Evolutionary conservation across 108 stramenopile genomes (phyloP), one percentile per base, ranked within the genome.

Genomic region (Nitzschia sp.): DNA sequence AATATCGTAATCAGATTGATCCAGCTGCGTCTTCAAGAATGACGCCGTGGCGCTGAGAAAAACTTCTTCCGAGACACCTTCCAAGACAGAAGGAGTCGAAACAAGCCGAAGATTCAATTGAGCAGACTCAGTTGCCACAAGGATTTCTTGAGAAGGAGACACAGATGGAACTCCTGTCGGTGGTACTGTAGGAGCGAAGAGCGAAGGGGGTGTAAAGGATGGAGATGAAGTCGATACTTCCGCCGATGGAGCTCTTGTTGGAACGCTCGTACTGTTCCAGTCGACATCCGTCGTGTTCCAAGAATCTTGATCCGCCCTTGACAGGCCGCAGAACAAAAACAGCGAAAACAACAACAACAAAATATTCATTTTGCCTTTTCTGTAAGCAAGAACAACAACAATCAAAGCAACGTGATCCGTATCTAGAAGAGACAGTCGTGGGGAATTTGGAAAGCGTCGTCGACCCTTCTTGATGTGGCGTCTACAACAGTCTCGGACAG

Each of bases 41-140:
- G 41, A 54, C 1, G 12, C 25, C 0, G 62, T 53, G n/a, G 40
- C 34, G 8, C 43, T 48, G 24, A 64, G 29, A 57, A 72, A 72
- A 0, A 10, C 7, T 14, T 29, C 29, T 37, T 64, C 50, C 12
- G 46, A 25, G 26, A 29, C 43, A 8, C 51, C 62, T 8, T 41
- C 44, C 63, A 72, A 19, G 19, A 72, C 43, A 38, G 48, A 17
- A 11, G 53, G 52, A 20, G 60, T 62, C 38, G 43, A 11, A 15
- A 46, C 12, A 7, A 71, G 37, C 37, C 51, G 44, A 14, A 71
- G 34, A 20, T 38, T 26, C 7, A 63, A 39, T 14, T 8, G 19
- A n/a, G 58, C 58, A 9, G 14, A 17, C 15, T 60, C 58, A 34
- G 57, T n/a, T 15, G 42, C 21, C 11, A 25, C 24, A 46, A 20